Evolutionary conservation across 2,329 filamentous ascomycete genomes (phyloP).

Genomic region (Neocucurbitaria cava): DNA sequence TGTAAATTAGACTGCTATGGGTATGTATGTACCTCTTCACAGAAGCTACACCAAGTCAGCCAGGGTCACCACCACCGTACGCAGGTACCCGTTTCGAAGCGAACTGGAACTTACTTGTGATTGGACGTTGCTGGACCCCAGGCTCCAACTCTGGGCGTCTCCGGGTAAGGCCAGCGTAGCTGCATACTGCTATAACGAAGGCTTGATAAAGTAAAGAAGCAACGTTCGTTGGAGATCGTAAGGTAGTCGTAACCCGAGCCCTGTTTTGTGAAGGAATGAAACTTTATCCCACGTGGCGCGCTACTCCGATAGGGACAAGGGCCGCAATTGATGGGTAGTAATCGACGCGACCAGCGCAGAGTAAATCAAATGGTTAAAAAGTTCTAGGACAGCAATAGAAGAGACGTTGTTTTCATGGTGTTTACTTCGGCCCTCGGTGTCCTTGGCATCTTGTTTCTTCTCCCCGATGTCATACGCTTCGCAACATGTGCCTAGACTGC

Average conservation of each 20-base stretch:
- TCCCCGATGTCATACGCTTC: too few species aligned
- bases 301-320: constrained; percentile 9
- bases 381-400: not conserved
- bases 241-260: not conserved
- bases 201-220: not conserved
- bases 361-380: not conserved
- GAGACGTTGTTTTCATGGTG: not conserved
- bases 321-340: not conserved
- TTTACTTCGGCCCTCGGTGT: not conserved
- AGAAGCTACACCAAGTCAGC: constrained; percentile 39
- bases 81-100: constrained; percentile 7
- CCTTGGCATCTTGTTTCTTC: not conserved
- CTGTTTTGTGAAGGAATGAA: constrained; percentile 1
- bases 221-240: not conserved
- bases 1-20: constrained; percentile 2
- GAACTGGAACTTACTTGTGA: constrained; percentile 42
- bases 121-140: constrained; percentile 42
- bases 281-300: constrained; percentile 25
- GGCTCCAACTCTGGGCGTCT: constrained; percentile 24
- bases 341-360: too few species aligned
- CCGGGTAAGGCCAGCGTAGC: constrained; percentile 34
- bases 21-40: constrained; percentile 42
- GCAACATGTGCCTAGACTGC: not conserved
- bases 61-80: not conserved
- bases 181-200: constrained; percentile 19